Percentiles rank a stretch among this genome's conserved stretches.
These are phyloP conservation scores for Penicillium sp. DNA, from an alignment of 2,329 filamentous ascomycete genomes.

Conservation along the genomic window DNA sequence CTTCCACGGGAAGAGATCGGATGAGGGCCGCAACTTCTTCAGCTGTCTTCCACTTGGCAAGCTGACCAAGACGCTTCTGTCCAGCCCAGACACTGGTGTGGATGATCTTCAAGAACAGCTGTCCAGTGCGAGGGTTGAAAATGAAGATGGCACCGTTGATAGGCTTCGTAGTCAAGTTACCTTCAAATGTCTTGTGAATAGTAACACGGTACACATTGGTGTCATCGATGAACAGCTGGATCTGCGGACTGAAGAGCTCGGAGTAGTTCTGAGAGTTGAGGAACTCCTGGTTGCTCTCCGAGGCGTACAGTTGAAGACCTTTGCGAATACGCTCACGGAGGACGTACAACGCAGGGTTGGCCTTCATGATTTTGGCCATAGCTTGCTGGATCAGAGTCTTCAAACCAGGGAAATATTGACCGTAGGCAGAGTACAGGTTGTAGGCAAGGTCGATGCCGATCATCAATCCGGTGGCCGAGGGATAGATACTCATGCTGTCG, in stretches of 20 bases:
- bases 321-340: constrained; percentile 97
- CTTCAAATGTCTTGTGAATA: constrained; percentile 99
- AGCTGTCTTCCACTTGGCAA: constrained; percentile 99
- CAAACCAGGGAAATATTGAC: constrained; percentile 96
- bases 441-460: constrained; percentile 97
- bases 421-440: constrained; percentile 97
- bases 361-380: constrained; percentile 99
- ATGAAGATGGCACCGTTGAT: constrained; percentile 99
- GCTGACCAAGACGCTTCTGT: constrained; percentile 96
- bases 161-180: constrained; percentile 97
- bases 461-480: constrained; percentile 95
- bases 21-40: constrained; percentile 99
- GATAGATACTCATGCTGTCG: constrained; percentile 98
- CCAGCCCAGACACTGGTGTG: constrained; percentile 99
- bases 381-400: constrained; percentile 96
- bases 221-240: constrained; percentile 97
- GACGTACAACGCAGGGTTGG: constrained; percentile 94
- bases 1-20: constrained; percentile 91
- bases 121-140: constrained; percentile 98
- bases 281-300: constrained; percentile 99
- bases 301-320: constrained; percentile 95
- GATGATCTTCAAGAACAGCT: constrained; percentile 98
- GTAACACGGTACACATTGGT: constrained; percentile 99
- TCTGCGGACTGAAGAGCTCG: constrained; percentile 98
- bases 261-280: constrained; percentile 99